phyloP scores from a whole-genome alignment of 495 filamentous ascomycete genomes.

The Podospora pseudoanserina region DNA sequence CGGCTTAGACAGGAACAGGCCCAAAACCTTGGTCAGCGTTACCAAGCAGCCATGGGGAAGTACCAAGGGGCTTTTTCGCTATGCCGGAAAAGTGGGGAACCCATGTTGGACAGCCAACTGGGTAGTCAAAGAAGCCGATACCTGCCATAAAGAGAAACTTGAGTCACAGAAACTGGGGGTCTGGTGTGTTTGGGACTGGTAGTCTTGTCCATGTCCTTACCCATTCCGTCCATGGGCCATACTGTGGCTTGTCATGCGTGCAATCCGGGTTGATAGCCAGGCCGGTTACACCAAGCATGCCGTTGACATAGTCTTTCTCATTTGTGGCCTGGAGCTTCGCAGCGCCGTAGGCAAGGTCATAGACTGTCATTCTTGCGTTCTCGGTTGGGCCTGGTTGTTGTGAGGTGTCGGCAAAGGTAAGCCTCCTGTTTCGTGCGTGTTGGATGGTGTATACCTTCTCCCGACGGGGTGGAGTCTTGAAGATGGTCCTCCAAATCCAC shows the following conservation, averaged over 20 bases:
- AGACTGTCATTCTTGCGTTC: no score
- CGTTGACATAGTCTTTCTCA: background rate
- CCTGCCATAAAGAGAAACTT: background rate
- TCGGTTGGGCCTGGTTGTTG: no score
- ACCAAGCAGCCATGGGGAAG: background rate
- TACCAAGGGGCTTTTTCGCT: background rate
- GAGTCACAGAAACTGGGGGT: background rate
- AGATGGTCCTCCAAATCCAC: no score
- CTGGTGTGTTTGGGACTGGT: background rate
- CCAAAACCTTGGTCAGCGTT: background rate
- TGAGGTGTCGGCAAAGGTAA: no score
- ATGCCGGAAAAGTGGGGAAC: background rate
- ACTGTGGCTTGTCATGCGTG: background rate
- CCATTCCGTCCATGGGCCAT: background rate
- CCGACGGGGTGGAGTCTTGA: no score
- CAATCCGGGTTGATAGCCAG: background rate
- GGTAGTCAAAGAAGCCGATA: background rate
- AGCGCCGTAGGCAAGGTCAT: no score
- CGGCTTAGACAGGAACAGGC: no score
- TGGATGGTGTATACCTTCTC: no score
- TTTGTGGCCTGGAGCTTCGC: no score
- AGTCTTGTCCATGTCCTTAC: background rate
- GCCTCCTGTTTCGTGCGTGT: no score
- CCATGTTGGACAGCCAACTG: background rate
- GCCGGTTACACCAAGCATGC: background rate